These are phyloP conservation scores for Rhizoclosmatium globosum DNA, from an alignment of 192 early-diverging fungal genomes.

Conservation along the genomic window DNA sequence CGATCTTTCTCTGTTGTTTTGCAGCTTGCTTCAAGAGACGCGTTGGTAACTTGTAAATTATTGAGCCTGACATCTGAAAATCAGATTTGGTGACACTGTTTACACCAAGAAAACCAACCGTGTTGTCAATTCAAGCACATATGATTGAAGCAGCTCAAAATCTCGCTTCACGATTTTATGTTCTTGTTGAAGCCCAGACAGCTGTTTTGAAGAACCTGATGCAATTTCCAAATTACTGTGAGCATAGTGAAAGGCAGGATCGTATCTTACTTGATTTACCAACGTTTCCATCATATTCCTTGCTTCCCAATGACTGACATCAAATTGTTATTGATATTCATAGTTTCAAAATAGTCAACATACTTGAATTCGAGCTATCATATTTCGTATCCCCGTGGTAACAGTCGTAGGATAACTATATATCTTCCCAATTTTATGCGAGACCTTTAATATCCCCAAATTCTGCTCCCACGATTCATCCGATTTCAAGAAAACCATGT, in stretches of 20 bases:
- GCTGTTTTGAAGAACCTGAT: not conserved
- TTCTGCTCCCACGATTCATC: not conserved
- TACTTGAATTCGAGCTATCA: conserved; percentile 6
- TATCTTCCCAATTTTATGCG: conserved; percentile 13
- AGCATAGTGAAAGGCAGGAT: too few species aligned
- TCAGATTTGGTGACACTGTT: not conserved
- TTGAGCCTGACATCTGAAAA: conserved; percentile 8
- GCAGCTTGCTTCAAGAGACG: conserved; percentile 21
- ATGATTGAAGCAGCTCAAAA: conserved; percentile 4
- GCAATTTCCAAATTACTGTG: too few species aligned
- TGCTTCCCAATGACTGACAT: too few species aligned
- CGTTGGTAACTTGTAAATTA: conserved; percentile 15
- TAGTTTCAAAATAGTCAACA: too few species aligned
- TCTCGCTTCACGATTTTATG: conserved; percentile 9
- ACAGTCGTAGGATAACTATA: not conserved
- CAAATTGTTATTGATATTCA: too few species aligned
- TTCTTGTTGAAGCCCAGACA: not conserved
- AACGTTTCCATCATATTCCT: too few species aligned
- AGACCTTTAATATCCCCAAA: not conserved
- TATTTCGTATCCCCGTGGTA: conserved; percentile 7
- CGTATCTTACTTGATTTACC: too few species aligned
- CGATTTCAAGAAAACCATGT: not conserved
- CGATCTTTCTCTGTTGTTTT: conserved; percentile 32
- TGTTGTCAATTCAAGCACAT: conserved; percentile 24
- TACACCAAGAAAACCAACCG: not conserved